These are phyloP conservation scores for Aspergillus melleus DNA, from an alignment of 2,329 filamentous ascomycete species.

Conservation along the genomic window DNA sequence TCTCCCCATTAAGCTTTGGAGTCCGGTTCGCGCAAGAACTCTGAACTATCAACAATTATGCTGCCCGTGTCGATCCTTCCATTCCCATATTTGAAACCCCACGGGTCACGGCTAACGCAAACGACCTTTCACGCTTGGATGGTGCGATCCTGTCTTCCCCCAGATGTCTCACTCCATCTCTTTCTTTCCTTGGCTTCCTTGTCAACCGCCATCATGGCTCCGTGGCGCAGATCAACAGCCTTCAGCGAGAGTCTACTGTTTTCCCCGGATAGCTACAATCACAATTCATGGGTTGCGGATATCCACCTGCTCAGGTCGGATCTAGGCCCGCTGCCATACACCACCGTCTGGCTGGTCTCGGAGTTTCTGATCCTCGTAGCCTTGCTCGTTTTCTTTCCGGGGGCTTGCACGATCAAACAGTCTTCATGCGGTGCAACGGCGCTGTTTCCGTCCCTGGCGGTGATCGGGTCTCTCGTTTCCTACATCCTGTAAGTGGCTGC, in stretches of 20 bases:
- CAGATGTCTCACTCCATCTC: not conserved
- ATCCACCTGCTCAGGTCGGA: not conserved
- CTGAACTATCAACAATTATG: not conserved
- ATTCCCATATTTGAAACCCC: not conserved
- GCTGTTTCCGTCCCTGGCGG: constrained; percentile 13
- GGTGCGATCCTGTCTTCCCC: not conserved
- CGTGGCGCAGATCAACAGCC: not conserved
- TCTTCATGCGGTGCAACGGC: constrained; percentile 1
- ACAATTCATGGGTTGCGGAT: not conserved
- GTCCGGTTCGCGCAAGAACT: not conserved
- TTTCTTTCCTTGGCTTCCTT: not conserved
- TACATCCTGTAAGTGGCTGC: constrained; percentile 13
- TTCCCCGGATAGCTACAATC: no score
- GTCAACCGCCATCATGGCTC: not conserved
- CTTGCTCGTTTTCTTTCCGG: constrained; percentile 19
- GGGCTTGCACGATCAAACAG: constrained; percentile 17
- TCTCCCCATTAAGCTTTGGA: not conserved
- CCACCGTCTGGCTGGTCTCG: constrained; percentile 15
- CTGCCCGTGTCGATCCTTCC: constrained; percentile 1
- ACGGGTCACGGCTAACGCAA: not conserved
- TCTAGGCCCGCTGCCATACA: constrained; percentile 1
- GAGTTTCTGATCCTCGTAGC: constrained; percentile 18
- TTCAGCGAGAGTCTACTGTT: not conserved
- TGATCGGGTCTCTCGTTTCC: constrained; percentile 12
- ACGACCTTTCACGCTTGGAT: not conserved